These are phyloP conservation scores for Podospora didyma DNA, from an alignment of 495 filamentous ascomycete species.

Conservation along the genomic window DNA sequence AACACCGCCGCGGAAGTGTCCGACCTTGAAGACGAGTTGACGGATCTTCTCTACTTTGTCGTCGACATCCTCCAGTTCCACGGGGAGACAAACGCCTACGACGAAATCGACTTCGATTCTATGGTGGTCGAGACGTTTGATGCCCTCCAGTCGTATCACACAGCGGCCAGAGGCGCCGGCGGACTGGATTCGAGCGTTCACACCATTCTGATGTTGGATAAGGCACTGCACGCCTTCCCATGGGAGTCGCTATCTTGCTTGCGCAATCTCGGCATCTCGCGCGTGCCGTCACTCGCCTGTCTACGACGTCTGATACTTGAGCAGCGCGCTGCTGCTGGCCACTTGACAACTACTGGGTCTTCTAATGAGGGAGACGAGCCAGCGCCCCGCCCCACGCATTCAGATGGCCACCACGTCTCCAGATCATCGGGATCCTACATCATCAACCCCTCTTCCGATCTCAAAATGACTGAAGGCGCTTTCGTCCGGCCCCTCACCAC, in stretches of 20 bases:
- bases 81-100: conserved; percentile 93
- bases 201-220: conserved; percentile 90
- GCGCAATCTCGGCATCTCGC: conserved; percentile 70
- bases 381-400: neutral
- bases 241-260: conserved; percentile 95
- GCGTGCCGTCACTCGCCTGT: conserved; percentile 78
- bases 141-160: conserved; percentile 73
- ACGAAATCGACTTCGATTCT: conserved; percentile 93
- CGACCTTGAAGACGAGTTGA: conserved; percentile 80
- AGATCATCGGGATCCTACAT: conserved; percentile 69
- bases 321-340: conserved; percentile 9
- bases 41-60: conserved; percentile 90
- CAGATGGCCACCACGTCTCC: conserved; percentile 52
- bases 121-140: conserved; percentile 82
- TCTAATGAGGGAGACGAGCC: conserved; percentile 10
- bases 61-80: conserved; percentile 96
- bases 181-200: conserved; percentile 50
- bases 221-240: conserved; percentile 80
- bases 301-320: conserved; percentile 54
- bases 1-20: conserved; percentile 58
- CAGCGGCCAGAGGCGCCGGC: conserved; percentile 39
- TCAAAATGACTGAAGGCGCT: conserved; percentile 67
- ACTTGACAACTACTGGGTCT: neutral
- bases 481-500: conserved; percentile 59
- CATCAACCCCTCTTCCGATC: conserved; percentile 79